A percentile compares a stretch with the other conserved stretches of the same genome.
These are phyloP conservation scores for Phaeosphaeria sp. DNA, from an alignment of 2,329 filamentous ascomycete genomes.

Conservation along the genomic window DNA sequence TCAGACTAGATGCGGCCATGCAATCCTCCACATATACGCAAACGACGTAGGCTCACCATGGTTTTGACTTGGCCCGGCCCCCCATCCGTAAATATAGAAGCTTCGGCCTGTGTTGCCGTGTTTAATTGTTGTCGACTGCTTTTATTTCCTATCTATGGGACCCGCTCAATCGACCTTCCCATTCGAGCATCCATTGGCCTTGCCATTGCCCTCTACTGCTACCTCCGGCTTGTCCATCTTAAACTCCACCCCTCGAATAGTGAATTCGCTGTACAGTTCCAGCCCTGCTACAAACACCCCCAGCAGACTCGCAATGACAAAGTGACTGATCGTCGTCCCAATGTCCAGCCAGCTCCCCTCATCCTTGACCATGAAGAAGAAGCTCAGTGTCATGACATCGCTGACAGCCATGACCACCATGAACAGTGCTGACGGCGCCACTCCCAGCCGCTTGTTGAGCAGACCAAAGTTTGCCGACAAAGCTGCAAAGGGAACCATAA, in stretches of 20 bases:
- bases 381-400: constrained; percentile 90
- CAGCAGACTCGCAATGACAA: constrained; percentile 86
- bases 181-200: background rate
- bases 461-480: constrained; percentile 95
- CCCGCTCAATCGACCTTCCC: background rate
- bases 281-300: constrained; percentile 90
- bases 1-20: background rate
- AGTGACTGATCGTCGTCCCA: constrained; percentile 94
- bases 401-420: constrained; percentile 87
- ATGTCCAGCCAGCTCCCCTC: constrained; percentile 98
- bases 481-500: constrained; percentile 91
- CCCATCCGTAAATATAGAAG: background rate
- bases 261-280: constrained; percentile 83
- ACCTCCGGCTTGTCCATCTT: constrained; percentile 35
- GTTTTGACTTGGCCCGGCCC: too few species aligned
- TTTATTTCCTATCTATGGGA: background rate
- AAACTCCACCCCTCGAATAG: constrained; percentile 82
- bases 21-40: background rate
- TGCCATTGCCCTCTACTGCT: constrained; percentile 4
- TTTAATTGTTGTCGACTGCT: background rate
- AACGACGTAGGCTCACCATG: background rate
- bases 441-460: constrained; percentile 80
- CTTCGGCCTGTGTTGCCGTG: background rate
- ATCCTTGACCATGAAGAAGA: constrained; percentile 97
- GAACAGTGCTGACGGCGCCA: constrained; percentile 88